Percentiles rank a stretch among this genome's conserved stretches.
These are phyloP conservation scores for Penicillium roqueforti DNA, from an alignment of 495 filamentous ascomycete species.

Conservation along the genomic window DNA sequence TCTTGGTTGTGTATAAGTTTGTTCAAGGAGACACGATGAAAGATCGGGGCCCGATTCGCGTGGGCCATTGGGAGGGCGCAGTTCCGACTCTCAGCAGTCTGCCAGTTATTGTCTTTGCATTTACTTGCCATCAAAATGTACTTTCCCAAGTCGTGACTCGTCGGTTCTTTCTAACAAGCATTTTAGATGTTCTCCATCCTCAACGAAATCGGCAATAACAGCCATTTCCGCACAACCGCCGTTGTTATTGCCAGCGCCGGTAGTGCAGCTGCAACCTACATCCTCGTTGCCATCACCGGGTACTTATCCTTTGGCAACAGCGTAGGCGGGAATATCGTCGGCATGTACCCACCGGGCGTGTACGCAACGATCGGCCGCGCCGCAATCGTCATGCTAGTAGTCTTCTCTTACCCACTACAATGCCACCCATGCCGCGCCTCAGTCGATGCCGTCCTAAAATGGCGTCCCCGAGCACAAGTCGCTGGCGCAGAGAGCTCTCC, in stretches of 20 bases:
- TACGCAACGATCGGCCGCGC: slow-evolving; percentile 87
- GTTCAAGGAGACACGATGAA: slow-evolving; percentile 68
- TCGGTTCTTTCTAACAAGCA: slow-evolving; percentile 7
- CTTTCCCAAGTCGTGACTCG: slow-evolving; percentile 15
- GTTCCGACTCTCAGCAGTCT: slow-evolving; percentile 78
- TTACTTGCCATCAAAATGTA: slow-evolving; percentile 98
- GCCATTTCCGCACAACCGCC: slow-evolving; percentile 70
- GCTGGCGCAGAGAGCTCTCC: slow-evolving; percentile 43
- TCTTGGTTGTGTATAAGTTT: slow-evolving; percentile 90
- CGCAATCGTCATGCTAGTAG: slow-evolving; percentile 93
- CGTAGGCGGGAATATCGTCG: slow-evolving; percentile 85
- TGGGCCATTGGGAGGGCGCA: slow-evolving; percentile 72
- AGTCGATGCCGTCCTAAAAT: slow-evolving; percentile 85
- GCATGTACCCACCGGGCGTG: slow-evolving; percentile 80
- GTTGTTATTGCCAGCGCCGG: slow-evolving; percentile 84
- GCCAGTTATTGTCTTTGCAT: slow-evolving; percentile 95
- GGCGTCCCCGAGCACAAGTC: slow-evolving; percentile 61
- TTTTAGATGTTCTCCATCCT: slow-evolving; percentile 94
- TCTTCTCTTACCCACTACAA: slow-evolving; percentile 95
- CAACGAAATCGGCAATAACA: slow-evolving; percentile 88
- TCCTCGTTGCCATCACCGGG: slow-evolving; percentile 89
- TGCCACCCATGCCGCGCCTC: slow-evolving; percentile 92
- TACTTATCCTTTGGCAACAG: slow-evolving; percentile 91
- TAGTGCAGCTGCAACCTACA: slow-evolving; percentile 71
- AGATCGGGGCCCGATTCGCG: slow-evolving; percentile 66